Percentiles rank a stretch among this genome's conserved stretches.
Evolutionary conservation across 1,284 basidiomycete species (phyloP).

Genomic region (Sanghuangporus weigelae): DNA sequence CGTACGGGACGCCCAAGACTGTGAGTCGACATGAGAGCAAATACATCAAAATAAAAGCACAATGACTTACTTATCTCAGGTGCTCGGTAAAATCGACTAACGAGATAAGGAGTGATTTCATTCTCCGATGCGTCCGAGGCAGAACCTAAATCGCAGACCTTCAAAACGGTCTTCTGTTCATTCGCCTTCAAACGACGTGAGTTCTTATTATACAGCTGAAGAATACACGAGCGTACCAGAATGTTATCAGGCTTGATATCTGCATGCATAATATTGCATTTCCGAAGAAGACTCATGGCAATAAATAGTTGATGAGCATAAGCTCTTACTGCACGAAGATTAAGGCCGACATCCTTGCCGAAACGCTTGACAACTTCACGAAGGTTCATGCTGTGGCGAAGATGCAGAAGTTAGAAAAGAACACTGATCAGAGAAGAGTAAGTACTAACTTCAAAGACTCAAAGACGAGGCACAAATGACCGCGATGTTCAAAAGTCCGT

Average conservation of each 20-base stretch:
- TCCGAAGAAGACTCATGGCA: conserved; percentile 78
- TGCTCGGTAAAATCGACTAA: conserved; percentile 96
- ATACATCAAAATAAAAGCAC: conserved; percentile 1
- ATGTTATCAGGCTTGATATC: conserved; percentile 99
- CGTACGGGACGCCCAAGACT: conserved; percentile 96
- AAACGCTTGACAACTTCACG: conserved; percentile 99
- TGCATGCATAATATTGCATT: conserved; percentile 93
- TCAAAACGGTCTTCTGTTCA: conserved; percentile 90
- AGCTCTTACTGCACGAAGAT: conserved; percentile 93
- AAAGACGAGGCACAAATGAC: conserved; percentile 95
- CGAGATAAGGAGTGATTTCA: conserved; percentile 97
- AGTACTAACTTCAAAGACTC: conserved; percentile 79
- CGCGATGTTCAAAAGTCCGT: conserved; percentile 93
- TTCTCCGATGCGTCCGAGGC: conserved; percentile 92
- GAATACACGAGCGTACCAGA: conserved; percentile 48
- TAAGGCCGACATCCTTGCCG: conserved; percentile 96
- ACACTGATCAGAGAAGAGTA: conserved; percentile 1
- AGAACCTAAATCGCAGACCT: conserved; percentile 95
- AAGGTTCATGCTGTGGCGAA: conserved; percentile 80
- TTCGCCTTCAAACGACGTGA: conserved; percentile 61
- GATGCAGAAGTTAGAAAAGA: background rate
- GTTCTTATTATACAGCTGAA: conserved; percentile 3
- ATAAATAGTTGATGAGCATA: conserved; percentile 97
- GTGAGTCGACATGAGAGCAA: conserved; percentile 21
- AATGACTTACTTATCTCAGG: conserved; percentile 90